Conservation (phyloP, 2,329 filamentous ascomycete genomes). For the Colletotrichum cordylinicola region DNA sequence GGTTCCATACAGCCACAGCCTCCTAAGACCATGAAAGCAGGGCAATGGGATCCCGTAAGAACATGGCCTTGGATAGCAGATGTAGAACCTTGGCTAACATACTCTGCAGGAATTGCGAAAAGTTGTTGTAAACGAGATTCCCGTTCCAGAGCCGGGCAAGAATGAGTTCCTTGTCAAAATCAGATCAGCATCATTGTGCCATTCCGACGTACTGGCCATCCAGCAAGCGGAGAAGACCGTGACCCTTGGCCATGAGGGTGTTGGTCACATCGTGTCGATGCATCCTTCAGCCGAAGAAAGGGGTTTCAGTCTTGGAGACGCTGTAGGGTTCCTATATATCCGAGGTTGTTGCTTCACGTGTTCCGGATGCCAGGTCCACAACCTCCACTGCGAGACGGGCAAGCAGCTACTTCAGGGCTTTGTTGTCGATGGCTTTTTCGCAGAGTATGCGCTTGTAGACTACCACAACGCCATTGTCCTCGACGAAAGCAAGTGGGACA, state of each 20-base stretch:
- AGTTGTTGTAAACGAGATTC: conserved; percentile 44
- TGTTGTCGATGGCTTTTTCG: conserved; percentile 48
- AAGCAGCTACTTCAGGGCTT: conserved; percentile 48
- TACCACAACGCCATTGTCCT: conserved; percentile 48
- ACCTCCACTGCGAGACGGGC: conserved; percentile 42
- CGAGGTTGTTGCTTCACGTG: conserved; percentile 51
- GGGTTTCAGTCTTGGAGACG: conserved; percentile 47
- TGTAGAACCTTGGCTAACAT: not conserved
- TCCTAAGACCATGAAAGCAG: conserved; percentile 24
- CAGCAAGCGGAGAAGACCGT: conserved; percentile 27
- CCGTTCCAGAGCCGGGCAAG: conserved; percentile 44
- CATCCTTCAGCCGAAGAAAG: conserved; percentile 37
- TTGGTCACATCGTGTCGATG: conserved; percentile 45
- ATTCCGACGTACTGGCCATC: conserved; percentile 33
- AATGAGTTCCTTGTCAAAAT: conserved; percentile 45
- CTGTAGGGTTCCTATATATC: conserved; percentile 52
- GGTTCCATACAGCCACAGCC: not conserved
- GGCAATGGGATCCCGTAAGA: conserved; percentile 26
- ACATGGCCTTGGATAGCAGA: not conserved
- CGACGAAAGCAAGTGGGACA: conserved; percentile 36
- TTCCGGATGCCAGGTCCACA: conserved; percentile 50
- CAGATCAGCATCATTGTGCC: conserved; percentile 39
- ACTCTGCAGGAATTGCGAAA: conserved; percentile 26
- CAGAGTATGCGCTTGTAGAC: conserved; percentile 51
- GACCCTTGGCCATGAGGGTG: conserved; percentile 50